Evolutionary conservation across 202 grass and related monocot species (phyloP).

Genomic region (Eragrostis tef): DNA sequence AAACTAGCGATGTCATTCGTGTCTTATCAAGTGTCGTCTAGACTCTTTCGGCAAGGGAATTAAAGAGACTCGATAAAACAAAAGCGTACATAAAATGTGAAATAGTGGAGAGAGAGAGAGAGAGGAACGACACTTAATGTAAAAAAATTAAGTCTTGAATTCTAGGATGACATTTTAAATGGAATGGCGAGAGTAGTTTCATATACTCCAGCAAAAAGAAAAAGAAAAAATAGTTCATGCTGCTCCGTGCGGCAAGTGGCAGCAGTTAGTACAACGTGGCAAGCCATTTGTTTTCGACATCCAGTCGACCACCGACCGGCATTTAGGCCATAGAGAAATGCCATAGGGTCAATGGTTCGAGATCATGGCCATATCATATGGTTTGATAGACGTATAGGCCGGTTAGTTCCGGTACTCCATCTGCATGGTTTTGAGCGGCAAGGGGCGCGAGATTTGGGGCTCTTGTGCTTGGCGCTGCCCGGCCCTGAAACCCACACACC

Average conservation of each 20-base stretch:
- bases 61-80: too few species aligned
- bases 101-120: too few species aligned
- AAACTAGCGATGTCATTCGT: too few species aligned
- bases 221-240: background rate
- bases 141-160: too few species aligned
- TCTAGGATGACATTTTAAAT: too few species aligned
- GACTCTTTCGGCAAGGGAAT: too few species aligned
- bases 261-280: constrained; percentile 15
- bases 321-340: constrained; percentile 18
- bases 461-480: constrained; percentile 56
- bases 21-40: too few species aligned
- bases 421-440: constrained; percentile 46
- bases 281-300: background rate
- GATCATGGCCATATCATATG: background rate
- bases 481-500: constrained; percentile 35
- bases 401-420: constrained; percentile 45
- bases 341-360: constrained; percentile 26
- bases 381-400: background rate
- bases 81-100: too few species aligned
- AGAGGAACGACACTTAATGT: too few species aligned
- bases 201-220: too few species aligned
- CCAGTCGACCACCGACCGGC: constrained; percentile 26
- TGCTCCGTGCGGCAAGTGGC: constrained; percentile 3
- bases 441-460: constrained; percentile 55
- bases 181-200: too few species aligned